phyloP scores from a whole-genome alignment of 768 basidiomycete genomes.

The Tylopilus sp. region DNA sequence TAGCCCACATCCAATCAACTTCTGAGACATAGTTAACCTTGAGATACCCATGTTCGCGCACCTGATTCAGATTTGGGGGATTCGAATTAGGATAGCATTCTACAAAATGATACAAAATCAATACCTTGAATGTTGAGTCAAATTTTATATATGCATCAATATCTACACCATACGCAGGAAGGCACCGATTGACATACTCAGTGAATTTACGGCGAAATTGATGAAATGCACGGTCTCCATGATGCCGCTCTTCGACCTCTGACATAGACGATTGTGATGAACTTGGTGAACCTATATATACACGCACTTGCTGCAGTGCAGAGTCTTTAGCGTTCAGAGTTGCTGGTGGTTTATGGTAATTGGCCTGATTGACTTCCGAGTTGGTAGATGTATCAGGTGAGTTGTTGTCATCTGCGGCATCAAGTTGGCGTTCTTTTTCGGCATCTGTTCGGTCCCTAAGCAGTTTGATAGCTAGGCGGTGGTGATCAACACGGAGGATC shows the following conservation, averaged over 20 bases:
- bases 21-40: conserved; percentile 27
- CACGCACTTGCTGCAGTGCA: too few relatives aligned
- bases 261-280: too few relatives aligned
- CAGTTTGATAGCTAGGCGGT: conserved; percentile 2
- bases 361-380: too few relatives aligned
- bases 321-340: too few relatives aligned
- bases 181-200: background rate
- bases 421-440: background rate
- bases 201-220: too few relatives aligned
- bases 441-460: background rate
- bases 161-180: background rate
- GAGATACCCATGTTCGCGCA: conserved; percentile 24
- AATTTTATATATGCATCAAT: too few relatives aligned
- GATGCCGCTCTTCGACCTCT: too few relatives aligned
- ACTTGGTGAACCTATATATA: too few relatives aligned
- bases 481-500: conserved; percentile 15
- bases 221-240: too few relatives aligned
- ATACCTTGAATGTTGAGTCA: too few relatives aligned
- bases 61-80: conserved; percentile 5
- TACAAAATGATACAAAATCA: background rate
- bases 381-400: too few relatives aligned
- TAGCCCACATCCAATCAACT: conserved; percentile 26
- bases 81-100: background rate
- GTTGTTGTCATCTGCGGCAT: background rate
- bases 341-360: too few relatives aligned